Evolutionary conservation across 345 rosid genomes (phyloP).

Genomic region (Excoecaria cochinchinensis): DNA sequence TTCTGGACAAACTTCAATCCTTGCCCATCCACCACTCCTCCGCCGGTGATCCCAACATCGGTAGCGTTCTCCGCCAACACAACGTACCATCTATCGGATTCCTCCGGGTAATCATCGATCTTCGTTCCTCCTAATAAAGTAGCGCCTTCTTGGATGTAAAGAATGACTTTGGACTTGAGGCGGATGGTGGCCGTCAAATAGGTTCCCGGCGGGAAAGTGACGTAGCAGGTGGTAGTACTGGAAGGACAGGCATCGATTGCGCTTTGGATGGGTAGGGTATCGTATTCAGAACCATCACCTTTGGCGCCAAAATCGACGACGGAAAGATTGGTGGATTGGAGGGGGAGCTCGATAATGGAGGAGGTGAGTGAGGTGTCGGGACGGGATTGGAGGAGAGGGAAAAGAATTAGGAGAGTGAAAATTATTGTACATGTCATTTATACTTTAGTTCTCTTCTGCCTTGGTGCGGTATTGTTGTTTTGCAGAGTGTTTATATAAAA

Average conservation of each 20-base stretch:
- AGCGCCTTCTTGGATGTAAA: slow-evolving; percentile 60
- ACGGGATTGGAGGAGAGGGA: slow-evolving; percentile 31
- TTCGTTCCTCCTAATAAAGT: slow-evolving; percentile 65
- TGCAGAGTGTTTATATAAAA: too few species aligned
- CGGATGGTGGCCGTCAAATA: slow-evolving; percentile 76
- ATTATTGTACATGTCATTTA: not conserved
- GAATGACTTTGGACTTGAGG: slow-evolving; percentile 62
- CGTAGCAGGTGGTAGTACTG: slow-evolving; percentile 42
- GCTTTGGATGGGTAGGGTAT: slow-evolving; percentile 67
- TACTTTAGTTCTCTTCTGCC: not conserved
- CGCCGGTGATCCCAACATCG: slow-evolving; percentile 87
- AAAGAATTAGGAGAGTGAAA: slow-evolving; percentile 19
- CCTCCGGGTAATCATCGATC: slow-evolving; percentile 62
- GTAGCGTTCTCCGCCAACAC: slow-evolving; percentile 64
- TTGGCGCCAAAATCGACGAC: slow-evolving; percentile 76
- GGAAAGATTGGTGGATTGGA: slow-evolving; percentile 23
- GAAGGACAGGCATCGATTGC: slow-evolving; percentile 64
- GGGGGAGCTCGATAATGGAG: slow-evolving; percentile 21
- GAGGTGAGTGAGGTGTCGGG: slow-evolving; percentile 30
- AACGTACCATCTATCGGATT: slow-evolving; percentile 68
- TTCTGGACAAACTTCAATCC: slow-evolving; percentile 66
- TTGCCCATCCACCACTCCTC: slow-evolving; percentile 84
- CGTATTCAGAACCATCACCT: slow-evolving; percentile 78
- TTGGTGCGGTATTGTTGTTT: not conserved
- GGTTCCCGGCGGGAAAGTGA: slow-evolving; percentile 65